Evolutionary conservation across 2,329 filamentous ascomycete genomes (phyloP), one percentile per base, ranked within the genome.

Genomic region (Diaporthe destruens): DNA sequence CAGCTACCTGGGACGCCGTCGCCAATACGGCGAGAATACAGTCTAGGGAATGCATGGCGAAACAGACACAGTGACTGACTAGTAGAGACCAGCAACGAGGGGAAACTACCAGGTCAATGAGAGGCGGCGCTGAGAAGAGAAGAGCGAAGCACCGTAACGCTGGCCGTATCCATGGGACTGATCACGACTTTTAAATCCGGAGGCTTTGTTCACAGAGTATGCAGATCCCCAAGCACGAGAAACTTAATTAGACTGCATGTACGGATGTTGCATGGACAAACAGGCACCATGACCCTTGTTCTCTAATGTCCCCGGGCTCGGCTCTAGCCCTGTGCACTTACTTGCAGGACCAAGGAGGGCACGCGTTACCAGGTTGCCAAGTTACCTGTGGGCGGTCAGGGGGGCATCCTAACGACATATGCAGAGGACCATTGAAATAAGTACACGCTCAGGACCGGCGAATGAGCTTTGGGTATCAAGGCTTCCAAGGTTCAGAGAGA

Each of bases 31-130:
- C 59, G 47, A 72, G 61, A 18, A 63, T 32, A 51, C 57, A 63
- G 16, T 65, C 59, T 57, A 72, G 47, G 39, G 61, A 68, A 71
- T 55, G 66, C 73, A 74, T 74, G 32, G 75, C 29, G 76, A 74
- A 65, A 65, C 80, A 80, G 34, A 54, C 29, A 9, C 32, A 44
- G 34, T 29, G 34, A 63, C n/a, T 67, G 39, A 65, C 47, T 44
- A 57, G 7, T 34, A 65, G 39, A 34, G n/a, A 54, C 56, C 25
- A 44, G 42, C 25, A 53, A 69, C 55, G 55, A 61, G 51, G n/a
- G 44, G 61, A 14, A 29, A 36, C n/a, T 42, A 36, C 29, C 53
- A 51, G 23, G 51, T 49, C 59, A 67, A 56, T 18, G 44, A 61
- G 20, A 42, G 68, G 53, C 55, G 54, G 44, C 18, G 49, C 47